Evolutionary conservation across 441 rosid species (phyloP), one percentile per base, ranked within the genome.

Genomic region (Mallotus japonicus): DNA sequence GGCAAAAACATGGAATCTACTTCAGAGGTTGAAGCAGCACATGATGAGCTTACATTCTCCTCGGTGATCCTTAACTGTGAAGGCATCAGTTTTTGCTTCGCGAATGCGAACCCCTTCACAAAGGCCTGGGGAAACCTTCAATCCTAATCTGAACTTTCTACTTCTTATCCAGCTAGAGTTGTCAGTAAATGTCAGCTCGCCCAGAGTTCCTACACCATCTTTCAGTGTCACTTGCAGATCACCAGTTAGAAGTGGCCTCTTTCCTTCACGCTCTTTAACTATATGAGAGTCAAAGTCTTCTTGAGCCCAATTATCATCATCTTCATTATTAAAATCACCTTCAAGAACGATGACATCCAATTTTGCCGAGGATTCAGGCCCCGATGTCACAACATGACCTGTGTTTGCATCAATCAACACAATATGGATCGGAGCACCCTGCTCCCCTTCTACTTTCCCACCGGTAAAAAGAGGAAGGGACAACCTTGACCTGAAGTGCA

Each of bases 131-230:
- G 93, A 86, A 64, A 91, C 92, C 88, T 83, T 93, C 80, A 91
- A 74, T 61, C 98, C 98, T 13, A 93, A 77, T 82, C 98, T 85
- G 73, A 93, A 91, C 76, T 93, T 93, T 79, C 97, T 82, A 82
- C 98, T 89, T 72, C 97, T 84, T 50, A 88, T 91, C 98, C 98
- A 93, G 76, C 98, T 93, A 14, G 97, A 93, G 83, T 93, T 93
- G 49, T 93, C 98, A 0, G 97, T 91, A 77, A 93, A 91, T 44
- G 87, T 84, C 69, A 93, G 85, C 34, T 91, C 98, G 11, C 98
- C 98, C 34, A 93, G 76, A 28, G 91, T 89, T 74, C 98, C 98
- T 51, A 93, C 89, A 60, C 98, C 98, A 73, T 89, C 95, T 88
- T 91, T 93, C 51, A 93, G 81, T 0, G 85, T 87, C 73, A 93